Conservation (phyloP, 176 grass and related monocot genomes). For the Elymus sibiricus region DNA sequence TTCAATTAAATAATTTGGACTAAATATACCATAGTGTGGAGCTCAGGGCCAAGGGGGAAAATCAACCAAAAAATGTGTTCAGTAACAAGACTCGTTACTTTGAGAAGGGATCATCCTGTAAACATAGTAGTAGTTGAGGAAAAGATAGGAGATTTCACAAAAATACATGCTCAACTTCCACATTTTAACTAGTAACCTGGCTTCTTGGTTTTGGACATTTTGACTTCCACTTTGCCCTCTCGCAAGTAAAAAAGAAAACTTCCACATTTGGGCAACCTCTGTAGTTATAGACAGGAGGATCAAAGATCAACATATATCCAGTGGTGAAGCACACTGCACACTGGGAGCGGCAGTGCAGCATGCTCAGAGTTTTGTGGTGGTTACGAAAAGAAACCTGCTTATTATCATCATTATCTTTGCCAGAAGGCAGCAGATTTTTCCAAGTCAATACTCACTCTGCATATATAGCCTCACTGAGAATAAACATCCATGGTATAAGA, state of each 20-base stretch:
- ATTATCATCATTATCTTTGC: background rate
- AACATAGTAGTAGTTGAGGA: background rate
- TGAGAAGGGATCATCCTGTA: no score
- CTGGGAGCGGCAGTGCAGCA: background rate
- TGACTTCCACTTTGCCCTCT: background rate
- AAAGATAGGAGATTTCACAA: background rate
- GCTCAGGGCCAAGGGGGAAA: background rate
- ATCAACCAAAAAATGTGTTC: background rate
- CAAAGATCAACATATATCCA: background rate
- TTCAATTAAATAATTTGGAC: background rate
- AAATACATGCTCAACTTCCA: background rate
- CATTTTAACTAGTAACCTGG: background rate
- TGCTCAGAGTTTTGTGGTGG: background rate
- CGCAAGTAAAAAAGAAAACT: background rate
- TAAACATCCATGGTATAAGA: conserved; percentile 2
- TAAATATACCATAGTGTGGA: background rate
- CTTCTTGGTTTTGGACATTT: background rate
- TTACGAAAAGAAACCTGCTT: background rate
- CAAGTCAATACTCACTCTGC: background rate
- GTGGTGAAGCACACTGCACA: background rate
- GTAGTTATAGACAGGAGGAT: background rate
- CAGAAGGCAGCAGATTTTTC: background rate
- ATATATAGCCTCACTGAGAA: conserved; percentile 4
- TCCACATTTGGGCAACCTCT: background rate
- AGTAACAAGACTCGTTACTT: no score